Evolutionary conservation across 768 basidiomycete genomes (phyloP).

Genomic region (Leccinum olivaceopallidum): DNA sequence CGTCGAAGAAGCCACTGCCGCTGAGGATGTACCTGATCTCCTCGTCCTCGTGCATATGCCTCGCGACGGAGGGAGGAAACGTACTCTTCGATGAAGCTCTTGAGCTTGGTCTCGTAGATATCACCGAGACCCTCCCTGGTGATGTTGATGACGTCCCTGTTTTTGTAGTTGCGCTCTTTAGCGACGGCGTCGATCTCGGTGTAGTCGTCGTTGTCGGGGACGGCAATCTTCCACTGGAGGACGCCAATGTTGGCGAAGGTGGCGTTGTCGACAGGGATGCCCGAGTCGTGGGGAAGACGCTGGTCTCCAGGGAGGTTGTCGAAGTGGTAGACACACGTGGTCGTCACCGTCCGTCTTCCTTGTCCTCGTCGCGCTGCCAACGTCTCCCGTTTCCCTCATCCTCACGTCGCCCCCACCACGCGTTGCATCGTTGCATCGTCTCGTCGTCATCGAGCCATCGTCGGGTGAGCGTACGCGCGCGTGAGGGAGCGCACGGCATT

Average conservation of each 20-base stretch:
- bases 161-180: conserved; percentile 73
- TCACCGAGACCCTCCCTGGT: conserved; percentile 81
- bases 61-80: conserved; percentile 21
- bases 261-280: conserved; percentile 49
- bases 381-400: too few species aligned
- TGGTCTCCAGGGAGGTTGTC: conserved; percentile 79
- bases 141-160: conserved; percentile 77
- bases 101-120: conserved; percentile 78
- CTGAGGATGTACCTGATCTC: conserved; percentile 88
- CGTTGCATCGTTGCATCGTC: too few species aligned
- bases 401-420: too few species aligned
- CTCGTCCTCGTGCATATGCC: conserved; percentile 95
- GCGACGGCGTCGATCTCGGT: conserved; percentile 63
- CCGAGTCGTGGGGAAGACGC: conserved; percentile 76
- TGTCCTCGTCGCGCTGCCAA: too few species aligned
- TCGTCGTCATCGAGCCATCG: too few species aligned
- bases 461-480: too few species aligned
- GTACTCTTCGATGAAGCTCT: conserved; percentile 82
- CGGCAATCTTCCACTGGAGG: conserved; percentile 52
- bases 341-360: too few species aligned
- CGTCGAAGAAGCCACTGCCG: conserved; percentile 92
- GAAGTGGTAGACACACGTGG: conserved; percentile 50
- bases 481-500: too few species aligned
- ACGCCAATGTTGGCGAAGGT: conserved; percentile 61
- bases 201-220: conserved; percentile 28